Base-by-base conservation (phyloP, 2,329 filamentous ascomycete genomes). In the Plenodomus lindquistii region DNA sequence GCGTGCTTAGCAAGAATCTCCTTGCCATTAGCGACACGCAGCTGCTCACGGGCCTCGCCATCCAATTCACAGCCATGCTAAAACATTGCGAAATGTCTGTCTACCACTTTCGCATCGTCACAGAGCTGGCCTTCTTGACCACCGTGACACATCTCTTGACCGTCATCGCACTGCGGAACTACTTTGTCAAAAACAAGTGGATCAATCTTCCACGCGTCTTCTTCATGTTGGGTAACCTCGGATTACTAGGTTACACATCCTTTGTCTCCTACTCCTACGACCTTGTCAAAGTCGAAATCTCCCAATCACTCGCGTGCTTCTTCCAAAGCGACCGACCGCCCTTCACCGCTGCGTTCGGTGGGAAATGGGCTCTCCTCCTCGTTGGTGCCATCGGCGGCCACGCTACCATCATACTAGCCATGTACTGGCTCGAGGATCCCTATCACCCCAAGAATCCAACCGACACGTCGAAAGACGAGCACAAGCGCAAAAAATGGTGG, bases 161-260 rank as follows among this genome's bases (percentile, higher is more conserved):
- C 2, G 56, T 69, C 2, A 55, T 69, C 13, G 55, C 60, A 0
- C 54, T 69, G 2, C 51, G 65, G 3, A 54, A 69, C 29, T 69
- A 67, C 46, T 69, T 69, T 37, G 66, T 69, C 7, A 59, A 61
- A 19, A 57, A 69, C 42, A 54, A 48, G 19, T 69, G 66, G 66
- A 65, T 67, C 42, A 67, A 67, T 21, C 43, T 69, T 3, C 66
- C 66, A 2, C 59, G 66, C 2, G 62, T 69, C 22, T 58, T 67
- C 54, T 67, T 66, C 48, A 69, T 69, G 66, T 31, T 66, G 15
- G 59, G 48, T 4, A 69, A 69, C 24, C 58, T 69, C 4, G 66
- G 42, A 1, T 31, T 68, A 0, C 46, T 69, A 1, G 63, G 64
- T 0, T 69, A 69, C 42, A 69, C 66, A 5, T 66, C 62, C 4